phyloP scores from a whole-genome alignment of 2,329 filamentous ascomycete species.

The Penicillium griseofulvum region DNA sequence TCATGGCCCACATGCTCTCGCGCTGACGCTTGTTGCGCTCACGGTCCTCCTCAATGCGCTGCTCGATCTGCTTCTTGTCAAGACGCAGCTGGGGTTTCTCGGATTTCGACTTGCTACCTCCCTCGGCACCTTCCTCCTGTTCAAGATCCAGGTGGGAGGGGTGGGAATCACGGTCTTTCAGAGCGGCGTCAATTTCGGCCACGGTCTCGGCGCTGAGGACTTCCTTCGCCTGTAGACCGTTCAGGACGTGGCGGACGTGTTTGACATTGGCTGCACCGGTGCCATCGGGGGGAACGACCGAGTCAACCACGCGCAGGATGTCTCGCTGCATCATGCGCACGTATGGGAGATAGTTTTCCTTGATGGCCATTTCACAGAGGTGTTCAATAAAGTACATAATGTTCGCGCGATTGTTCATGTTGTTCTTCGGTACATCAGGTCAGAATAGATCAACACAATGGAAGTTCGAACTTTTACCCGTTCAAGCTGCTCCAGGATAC shows the following conservation, averaged over 20 bases:
- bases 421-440: slow-evolving; percentile 56
- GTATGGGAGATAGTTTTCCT: slow-evolving; percentile 74
- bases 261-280: slow-evolving; percentile 91
- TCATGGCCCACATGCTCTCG: slow-evolving; percentile 91
- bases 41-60: slow-evolving; percentile 93
- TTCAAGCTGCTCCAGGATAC: slow-evolving; percentile 94
- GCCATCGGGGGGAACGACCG: slow-evolving; percentile 82
- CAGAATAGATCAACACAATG: not conserved
- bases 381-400: slow-evolving; percentile 99
- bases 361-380: slow-evolving; percentile 80
- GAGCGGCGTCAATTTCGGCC: slow-evolving; percentile 74
- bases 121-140: slow-evolving; percentile 31
- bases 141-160: slow-evolving; percentile 55
- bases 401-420: slow-evolving; percentile 95
- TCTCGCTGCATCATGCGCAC: slow-evolving; percentile 94
- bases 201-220: slow-evolving; percentile 75
- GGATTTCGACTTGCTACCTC: slow-evolving; percentile 24
- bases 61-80: slow-evolving; percentile 87
- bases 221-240: slow-evolving; percentile 65
- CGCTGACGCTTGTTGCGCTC: slow-evolving; percentile 89
- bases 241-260: slow-evolving; percentile 78
- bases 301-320: slow-evolving; percentile 85
- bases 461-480: slow-evolving; percentile 51
- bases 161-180: slow-evolving; percentile 73
- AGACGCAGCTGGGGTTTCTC: slow-evolving; percentile 48